Evolutionary conservation across 2,329 filamentous ascomycete genomes (phyloP).

Genomic region (Gaeumannomyces tritici): DNA sequence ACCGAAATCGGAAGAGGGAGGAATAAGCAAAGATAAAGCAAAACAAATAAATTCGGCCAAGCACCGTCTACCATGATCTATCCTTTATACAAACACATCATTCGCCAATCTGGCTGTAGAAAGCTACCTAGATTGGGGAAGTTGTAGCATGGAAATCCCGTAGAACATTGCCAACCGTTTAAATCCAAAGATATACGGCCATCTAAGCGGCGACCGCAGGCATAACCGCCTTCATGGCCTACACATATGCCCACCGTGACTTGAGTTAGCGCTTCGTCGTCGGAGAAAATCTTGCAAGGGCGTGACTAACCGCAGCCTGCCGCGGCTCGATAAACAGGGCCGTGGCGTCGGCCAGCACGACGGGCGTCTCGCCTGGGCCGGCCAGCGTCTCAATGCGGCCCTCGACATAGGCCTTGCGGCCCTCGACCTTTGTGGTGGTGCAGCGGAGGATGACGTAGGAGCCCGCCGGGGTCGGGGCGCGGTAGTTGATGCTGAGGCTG

Average conservation of each 20-base stretch:
- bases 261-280: neutral
- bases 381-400: slow-evolving; percentile 75
- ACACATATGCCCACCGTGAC: neutral
- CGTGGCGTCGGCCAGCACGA: slow-evolving; percentile 70
- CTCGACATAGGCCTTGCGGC: slow-evolving; percentile 89
- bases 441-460: slow-evolving; percentile 71
- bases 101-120: neutral
- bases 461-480: slow-evolving; percentile 65
- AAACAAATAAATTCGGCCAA: too few species aligned
- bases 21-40: too few species aligned
- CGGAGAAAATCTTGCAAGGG: neutral
- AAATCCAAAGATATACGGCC: neutral
- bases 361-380: slow-evolving; percentile 47
- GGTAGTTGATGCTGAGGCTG: slow-evolving; percentile 74
- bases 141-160: neutral
- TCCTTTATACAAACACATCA: neutral
- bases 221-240: neutral
- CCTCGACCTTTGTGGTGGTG: slow-evolving; percentile 75
- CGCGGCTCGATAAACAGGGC: slow-evolving; percentile 85
- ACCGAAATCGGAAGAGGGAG: too few species aligned
- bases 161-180: neutral
- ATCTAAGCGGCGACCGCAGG: neutral
- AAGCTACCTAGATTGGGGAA: too few species aligned
- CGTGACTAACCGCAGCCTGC: slow-evolving; percentile 55
- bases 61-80: neutral